These are phyloP conservation scores for Cryptococcus amylolentus DNA, from an alignment of 1,284 basidiomycete genomes.

Conservation along the genomic window DNA sequence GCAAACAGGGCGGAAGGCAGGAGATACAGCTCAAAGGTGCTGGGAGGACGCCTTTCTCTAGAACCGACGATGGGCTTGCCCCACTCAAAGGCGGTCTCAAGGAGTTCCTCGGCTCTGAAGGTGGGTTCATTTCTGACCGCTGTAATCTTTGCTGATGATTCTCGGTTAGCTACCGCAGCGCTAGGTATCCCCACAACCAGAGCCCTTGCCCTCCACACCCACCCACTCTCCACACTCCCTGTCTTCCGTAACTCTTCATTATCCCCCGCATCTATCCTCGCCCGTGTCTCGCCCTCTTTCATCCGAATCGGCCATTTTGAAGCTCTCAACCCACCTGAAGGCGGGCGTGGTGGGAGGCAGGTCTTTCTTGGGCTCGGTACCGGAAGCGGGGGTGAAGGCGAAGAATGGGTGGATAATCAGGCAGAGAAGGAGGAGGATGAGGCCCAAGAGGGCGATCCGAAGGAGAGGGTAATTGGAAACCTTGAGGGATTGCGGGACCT, in stretches of 20 bases:
- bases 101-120: conserved; percentile 85
- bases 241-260: conserved; percentile 71
- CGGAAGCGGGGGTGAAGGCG: conserved; percentile 18
- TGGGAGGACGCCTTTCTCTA: conserved; percentile 89
- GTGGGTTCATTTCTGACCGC: conserved; percentile 46
- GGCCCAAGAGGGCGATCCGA: conserved; percentile 1
- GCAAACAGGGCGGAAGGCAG: conserved; percentile 58
- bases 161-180: conserved; percentile 72
- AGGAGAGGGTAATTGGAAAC: conserved; percentile 53
- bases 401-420: conserved; percentile 53
- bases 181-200: conserved; percentile 85
- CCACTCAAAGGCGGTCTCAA: conserved; percentile 87
- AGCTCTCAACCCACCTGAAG: conserved; percentile 68
- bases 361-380: conserved; percentile 53
- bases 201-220: conserved; percentile 72
- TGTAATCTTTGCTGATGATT: neutral
- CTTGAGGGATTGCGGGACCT: conserved; percentile 69
- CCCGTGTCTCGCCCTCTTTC: conserved; percentile 84
- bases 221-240: conserved; percentile 60
- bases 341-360: conserved; percentile 49
- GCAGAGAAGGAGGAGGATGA: conserved; percentile 50
- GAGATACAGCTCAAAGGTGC: conserved; percentile 94
- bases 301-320: conserved; percentile 90
- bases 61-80: conserved; percentile 86
- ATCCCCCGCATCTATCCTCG: conserved; percentile 75